These are phyloP conservation scores for Moesziomyces sp. DNA, from an alignment of 1,284 basidiomycete genomes.

Conservation along the genomic window DNA sequence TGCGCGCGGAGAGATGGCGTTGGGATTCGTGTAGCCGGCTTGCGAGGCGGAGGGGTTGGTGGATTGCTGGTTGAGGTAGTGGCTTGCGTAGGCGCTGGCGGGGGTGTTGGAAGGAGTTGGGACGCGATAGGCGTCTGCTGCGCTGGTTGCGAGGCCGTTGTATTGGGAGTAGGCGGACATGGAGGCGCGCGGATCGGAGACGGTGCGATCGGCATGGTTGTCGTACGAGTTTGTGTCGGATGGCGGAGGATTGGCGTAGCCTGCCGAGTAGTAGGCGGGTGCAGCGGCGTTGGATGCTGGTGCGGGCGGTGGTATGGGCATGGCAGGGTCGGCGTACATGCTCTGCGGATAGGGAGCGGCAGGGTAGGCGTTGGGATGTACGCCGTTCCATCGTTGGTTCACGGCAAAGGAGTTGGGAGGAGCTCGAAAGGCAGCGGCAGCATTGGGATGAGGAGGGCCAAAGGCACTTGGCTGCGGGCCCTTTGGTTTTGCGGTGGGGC, in stretches of 20 bases:
- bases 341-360: slow-evolving; percentile 16
- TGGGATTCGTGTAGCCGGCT: slow-evolving; percentile 35
- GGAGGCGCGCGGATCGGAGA: slow-evolving; percentile 30
- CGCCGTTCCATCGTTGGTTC: slow-evolving; percentile 48
- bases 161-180: slow-evolving; percentile 29
- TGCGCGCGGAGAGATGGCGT: slow-evolving; percentile 33
- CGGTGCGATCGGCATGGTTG: slow-evolving; percentile 25
- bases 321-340: slow-evolving; percentile 29
- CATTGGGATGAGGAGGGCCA: slow-evolving; percentile 12
- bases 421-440: slow-evolving; percentile 24
- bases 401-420: slow-evolving; percentile 35
- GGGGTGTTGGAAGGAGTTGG: slow-evolving; percentile 16
- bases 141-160: slow-evolving; percentile 30
- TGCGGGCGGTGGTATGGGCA: slow-evolving; percentile 14
- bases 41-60: slow-evolving; percentile 8
- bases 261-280: slow-evolving; percentile 28
- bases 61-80: slow-evolving; percentile 33
- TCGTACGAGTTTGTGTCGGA: slow-evolving; percentile 9
- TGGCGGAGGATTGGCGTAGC: slow-evolving; percentile 10
- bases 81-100: slow-evolving; percentile 42
- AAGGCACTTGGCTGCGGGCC: slow-evolving; percentile 48
- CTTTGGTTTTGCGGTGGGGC: slow-evolving; percentile 60
- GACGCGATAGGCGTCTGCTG: slow-evolving; percentile 38
- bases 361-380: slow-evolving; percentile 11
- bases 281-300: slow-evolving; percentile 5